Base-by-base conservation (phyloP, 2,329 filamentous ascomycete species). In the Hypoxylon sp. region DNA sequence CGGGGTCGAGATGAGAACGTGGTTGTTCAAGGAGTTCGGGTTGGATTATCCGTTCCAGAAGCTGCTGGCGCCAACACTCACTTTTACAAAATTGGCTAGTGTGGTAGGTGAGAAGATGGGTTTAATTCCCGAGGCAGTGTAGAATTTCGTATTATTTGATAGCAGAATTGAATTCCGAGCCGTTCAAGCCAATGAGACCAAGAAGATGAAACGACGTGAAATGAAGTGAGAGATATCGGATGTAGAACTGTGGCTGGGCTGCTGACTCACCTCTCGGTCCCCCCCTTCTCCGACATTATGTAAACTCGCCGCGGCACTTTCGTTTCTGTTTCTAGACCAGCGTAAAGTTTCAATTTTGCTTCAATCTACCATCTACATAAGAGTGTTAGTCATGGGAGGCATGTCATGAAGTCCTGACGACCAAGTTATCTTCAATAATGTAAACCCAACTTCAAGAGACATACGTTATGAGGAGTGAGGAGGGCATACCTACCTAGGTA, bases 41-140 rank as follows among this genome's bases (percentile, higher is more conserved):
- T 68, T 79, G 1, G 78, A 81, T 60, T 70, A 79, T 30, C 76
- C 77, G 1, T 79, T 79, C 56, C 76, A 78, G 69, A 70, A 78
- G 56, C 70, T 79, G n/a, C 69, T 80, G 17, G 74, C 64, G 0
- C 65, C 74, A 1, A 72, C 66, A 1, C 62, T 78, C 49, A 76
- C 73, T 3, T 66, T 70, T 20, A 54, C 22, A 13, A 47, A 43
- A 7, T 49, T 72, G n/a, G 61, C 66, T 0, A 43, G 56, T 4
- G 59, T 63, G 8, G 41, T 68, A 41, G 55, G 49, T 3, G 57
- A 30, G 10, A 62, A 61, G 32, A 70, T 68, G 52, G 49, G 46
- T 22, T 57, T 46, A 41, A 62, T 66, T 56, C 34, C 47, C 41
- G 53, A 56, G 56, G 46, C 24, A n/a, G 7, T 28, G 15, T 48